These are phyloP conservation scores for Hsuehochloa calcarea DNA, from an alignment of 176 grass and related monocot species.

Conservation along the genomic window DNA sequence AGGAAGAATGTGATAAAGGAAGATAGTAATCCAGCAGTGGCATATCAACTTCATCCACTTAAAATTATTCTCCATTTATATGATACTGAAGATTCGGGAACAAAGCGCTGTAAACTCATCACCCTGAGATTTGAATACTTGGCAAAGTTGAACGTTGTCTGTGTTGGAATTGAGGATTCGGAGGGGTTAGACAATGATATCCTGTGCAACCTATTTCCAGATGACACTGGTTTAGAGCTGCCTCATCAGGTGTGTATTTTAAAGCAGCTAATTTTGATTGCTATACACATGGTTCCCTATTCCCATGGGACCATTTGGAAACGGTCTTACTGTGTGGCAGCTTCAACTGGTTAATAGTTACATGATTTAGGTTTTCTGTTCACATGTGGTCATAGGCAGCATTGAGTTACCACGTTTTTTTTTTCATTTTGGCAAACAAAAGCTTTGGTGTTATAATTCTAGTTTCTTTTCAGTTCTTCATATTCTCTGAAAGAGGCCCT, in stretches of 20 bases:
- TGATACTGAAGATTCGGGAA: slow-evolving; percentile 58
- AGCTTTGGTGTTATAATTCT: neutral
- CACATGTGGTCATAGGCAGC: neutral
- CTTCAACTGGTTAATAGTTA: neutral
- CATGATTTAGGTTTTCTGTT: neutral
- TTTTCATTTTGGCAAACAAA: neutral
- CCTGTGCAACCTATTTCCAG: slow-evolving; percentile 94
- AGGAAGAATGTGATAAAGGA: slow-evolving; percentile 71
- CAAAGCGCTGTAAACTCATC: slow-evolving; percentile 52
- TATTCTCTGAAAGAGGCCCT: neutral
- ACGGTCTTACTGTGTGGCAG: neutral
- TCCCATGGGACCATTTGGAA: neutral
- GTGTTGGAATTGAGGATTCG: slow-evolving; percentile 77
- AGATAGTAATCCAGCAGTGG: slow-evolving; percentile 51
- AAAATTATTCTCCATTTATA: slow-evolving; percentile 71
- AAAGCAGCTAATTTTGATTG: slow-evolving; percentile 1
- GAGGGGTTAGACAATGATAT: slow-evolving; percentile 68
- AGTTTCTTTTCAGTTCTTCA: neutral
- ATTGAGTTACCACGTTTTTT: neutral
- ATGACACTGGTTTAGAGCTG: slow-evolving; percentile 87
- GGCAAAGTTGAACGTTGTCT: slow-evolving; percentile 86
- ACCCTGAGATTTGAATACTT: slow-evolving; percentile 80
- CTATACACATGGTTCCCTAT: neutral
- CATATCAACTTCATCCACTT: slow-evolving; percentile 85
- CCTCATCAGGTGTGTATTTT: slow-evolving; percentile 68